phyloP scores from a whole-genome alignment of 108 stramenopile genomes.

The Epithemia pelagica region DNA sequence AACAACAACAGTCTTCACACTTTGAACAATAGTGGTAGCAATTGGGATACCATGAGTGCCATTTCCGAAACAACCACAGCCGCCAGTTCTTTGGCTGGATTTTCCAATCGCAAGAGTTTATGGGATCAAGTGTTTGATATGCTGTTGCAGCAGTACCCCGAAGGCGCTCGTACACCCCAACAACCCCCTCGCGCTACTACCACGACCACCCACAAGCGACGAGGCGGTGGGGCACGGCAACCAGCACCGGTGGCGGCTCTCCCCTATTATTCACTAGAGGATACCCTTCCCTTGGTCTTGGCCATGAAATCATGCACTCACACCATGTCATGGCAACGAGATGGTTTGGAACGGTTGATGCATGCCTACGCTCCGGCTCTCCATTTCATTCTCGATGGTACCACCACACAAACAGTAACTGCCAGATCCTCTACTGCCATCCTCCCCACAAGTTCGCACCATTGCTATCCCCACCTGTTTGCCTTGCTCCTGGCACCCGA shows the following conservation, averaged over 20 bases:
- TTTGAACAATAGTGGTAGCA: slow-evolving; percentile 17
- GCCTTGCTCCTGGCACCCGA: not conserved
- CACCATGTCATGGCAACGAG: slow-evolving; percentile 23
- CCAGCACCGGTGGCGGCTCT: not conserved
- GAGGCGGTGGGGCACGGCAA: not conserved
- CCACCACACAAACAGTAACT: not conserved
- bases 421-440: not conserved
- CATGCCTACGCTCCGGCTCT: slow-evolving; percentile 36
- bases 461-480: not conserved
- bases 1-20: not conserved
- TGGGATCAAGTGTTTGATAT: slow-evolving; percentile 40
- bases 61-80: slow-evolving; percentile 8
- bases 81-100: not conserved
- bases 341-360: slow-evolving; percentile 33
- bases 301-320: slow-evolving; percentile 26
- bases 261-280: not conserved
- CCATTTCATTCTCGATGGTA: slow-evolving; percentile 3
- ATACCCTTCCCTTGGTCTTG: slow-evolving; percentile 30
- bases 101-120: slow-evolving; percentile 11
- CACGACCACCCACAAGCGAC: not conserved
- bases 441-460: not conserved
- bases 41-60: slow-evolving; percentile 11
- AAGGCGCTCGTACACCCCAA: slow-evolving; percentile 33
- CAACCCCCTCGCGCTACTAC: slow-evolving; percentile 11
- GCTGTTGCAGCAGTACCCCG: slow-evolving; percentile 32